Evolutionary conservation across 1,284 basidiomycete genomes (phyloP).

Genomic region (Tilletia horrida): DNA sequence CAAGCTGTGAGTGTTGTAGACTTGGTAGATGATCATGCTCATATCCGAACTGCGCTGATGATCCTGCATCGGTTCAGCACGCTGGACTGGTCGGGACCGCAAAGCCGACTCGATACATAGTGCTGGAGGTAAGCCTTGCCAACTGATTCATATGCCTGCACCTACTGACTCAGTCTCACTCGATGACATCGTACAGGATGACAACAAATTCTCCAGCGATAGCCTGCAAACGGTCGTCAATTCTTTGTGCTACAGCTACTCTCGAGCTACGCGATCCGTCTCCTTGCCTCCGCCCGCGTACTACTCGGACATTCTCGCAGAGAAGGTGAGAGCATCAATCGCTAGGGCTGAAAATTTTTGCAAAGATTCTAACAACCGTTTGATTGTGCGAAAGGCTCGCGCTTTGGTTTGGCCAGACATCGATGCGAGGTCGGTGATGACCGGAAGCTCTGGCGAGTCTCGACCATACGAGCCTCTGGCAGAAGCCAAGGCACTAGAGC

Average conservation of each 20-base stretch:
- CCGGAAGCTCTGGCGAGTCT: slow-evolving; percentile 13
- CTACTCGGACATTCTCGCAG: slow-evolving; percentile 58
- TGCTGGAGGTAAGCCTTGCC: slow-evolving; percentile 20
- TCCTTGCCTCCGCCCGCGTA: slow-evolving; percentile 56
- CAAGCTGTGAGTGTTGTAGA: slow-evolving; percentile 24
- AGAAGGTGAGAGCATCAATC: slow-evolving; percentile 33
- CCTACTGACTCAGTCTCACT: neutral
- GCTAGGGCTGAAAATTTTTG: too few relatives aligned
- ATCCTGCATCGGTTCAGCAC: slow-evolving; percentile 46
- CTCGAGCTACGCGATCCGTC: slow-evolving; percentile 56
- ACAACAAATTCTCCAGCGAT: slow-evolving; percentile 55
- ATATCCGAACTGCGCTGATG: slow-evolving; percentile 45
- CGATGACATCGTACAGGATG: slow-evolving; percentile 44
- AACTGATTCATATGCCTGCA: neutral
- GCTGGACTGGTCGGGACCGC: slow-evolving; percentile 55
- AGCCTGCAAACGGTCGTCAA: slow-evolving; percentile 50
- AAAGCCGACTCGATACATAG: slow-evolving; percentile 56
- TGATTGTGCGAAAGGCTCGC: slow-evolving; percentile 51
- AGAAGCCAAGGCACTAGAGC: slow-evolving; percentile 23
- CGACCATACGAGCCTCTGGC: neutral
- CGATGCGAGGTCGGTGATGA: slow-evolving; percentile 23
- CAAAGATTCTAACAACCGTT: neutral
- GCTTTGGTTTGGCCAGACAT: slow-evolving; percentile 55
- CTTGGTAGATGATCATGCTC: slow-evolving; percentile 24
- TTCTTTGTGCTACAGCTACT: slow-evolving; percentile 56